These are phyloP conservation scores for Apiospora aurea DNA, from an alignment of 2,329 filamentous ascomycete genomes.

Conservation along the genomic window DNA sequence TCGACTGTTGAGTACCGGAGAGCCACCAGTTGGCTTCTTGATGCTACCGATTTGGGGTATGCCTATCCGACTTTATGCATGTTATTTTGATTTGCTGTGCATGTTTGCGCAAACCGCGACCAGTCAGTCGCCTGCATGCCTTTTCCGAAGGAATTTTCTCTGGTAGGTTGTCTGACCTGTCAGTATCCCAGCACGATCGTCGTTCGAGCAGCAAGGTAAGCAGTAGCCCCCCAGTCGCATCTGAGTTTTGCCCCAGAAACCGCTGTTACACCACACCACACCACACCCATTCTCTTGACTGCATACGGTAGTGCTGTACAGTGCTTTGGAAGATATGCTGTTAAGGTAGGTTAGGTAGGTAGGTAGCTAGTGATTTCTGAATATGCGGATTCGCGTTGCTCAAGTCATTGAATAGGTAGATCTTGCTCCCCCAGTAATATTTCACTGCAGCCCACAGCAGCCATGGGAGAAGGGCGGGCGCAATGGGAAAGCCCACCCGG, in stretches of 20 bases:
- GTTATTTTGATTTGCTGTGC: background rate
- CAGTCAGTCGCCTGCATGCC: background rate
- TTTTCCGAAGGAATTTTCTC: background rate
- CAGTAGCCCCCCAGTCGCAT: background rate
- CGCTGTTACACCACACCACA: background rate
- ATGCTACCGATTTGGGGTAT: background rate
- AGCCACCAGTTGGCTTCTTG: background rate
- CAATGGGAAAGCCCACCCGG: background rate
- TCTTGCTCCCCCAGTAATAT: background rate
- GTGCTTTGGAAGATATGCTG: background rate
- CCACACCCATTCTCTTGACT: background rate
- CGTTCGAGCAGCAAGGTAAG: background rate
- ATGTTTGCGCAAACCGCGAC: background rate
- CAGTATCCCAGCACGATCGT: background rate
- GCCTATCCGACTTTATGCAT: slow-evolving; percentile 9
- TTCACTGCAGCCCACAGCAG: background rate
- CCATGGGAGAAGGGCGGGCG: background rate
- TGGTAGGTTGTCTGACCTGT: background rate
- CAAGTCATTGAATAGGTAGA: background rate
- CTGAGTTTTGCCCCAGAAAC: too few species aligned
- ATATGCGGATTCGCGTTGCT: background rate
- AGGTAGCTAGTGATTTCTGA: background rate
- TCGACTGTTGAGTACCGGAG: background rate
- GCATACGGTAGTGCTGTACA: background rate
- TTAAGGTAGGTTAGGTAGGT: background rate